phyloP scores from a whole-genome alignment of 805 yeast genomes.

The Wickerhamiella australiensis region DNA sequence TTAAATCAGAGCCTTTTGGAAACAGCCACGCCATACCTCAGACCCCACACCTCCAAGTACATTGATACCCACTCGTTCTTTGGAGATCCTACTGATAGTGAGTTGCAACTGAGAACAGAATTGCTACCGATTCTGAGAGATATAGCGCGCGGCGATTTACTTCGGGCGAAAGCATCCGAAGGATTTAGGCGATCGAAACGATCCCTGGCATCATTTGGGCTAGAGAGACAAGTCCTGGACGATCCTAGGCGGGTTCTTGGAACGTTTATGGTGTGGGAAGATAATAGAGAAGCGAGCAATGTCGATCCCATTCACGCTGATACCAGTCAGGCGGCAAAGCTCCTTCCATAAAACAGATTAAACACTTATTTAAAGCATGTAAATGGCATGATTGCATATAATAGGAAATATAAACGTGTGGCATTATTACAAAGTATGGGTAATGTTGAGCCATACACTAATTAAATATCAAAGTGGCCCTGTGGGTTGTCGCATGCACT shows the following conservation, averaged over 20 bases:
- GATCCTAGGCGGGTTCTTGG: conserved; percentile 3
- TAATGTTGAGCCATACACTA: no score
- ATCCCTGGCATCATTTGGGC: conserved; percentile 20
- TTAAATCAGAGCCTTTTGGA: background rate
- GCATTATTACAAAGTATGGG: no score
- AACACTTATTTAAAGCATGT: no score
- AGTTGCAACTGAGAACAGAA: conserved; percentile 14
- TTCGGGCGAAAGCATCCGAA: conserved; percentile 4
- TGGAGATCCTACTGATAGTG: conserved; percentile 10
- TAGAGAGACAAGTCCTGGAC: background rate
- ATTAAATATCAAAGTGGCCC: no score
- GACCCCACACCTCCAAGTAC: background rate
- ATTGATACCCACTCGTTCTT: background rate
- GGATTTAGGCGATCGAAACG: conserved; percentile 17
- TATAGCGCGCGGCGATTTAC: conserved; percentile 24
- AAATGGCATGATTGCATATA: no score
- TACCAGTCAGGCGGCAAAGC: no score
- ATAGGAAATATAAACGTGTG: no score
- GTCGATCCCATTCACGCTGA: no score
- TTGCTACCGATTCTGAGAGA: conserved; percentile 24
- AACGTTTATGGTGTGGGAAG: background rate
- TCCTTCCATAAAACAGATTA: no score
- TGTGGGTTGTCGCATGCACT: no score
- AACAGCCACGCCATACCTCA: background rate
- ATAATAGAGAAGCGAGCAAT: no score